A percentile compares a stretch with the other conserved stretches of the same genome.
These are phyloP conservation scores for Syncephalastrum contaminatum DNA, from an alignment of 371 early-diverging fungal species.

Conservation along the genomic window DNA sequence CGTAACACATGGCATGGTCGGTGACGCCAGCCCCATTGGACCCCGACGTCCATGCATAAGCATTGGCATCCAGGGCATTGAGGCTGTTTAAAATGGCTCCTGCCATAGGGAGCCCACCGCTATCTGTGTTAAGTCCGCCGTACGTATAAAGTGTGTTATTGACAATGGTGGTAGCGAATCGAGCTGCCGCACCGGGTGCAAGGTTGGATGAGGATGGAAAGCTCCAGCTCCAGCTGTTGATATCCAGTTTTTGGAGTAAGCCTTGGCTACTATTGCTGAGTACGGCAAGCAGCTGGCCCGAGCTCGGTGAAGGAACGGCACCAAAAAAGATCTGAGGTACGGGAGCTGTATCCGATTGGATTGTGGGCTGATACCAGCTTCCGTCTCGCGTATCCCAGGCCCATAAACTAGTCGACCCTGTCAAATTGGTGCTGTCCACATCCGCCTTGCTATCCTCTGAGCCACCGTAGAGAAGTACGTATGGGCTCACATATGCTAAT, in stretches of 20 bases:
- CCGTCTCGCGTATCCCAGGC: conserved; percentile 23
- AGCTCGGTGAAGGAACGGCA: conserved; percentile 16
- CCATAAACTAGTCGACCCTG: conserved; percentile 19
- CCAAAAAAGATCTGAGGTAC: conserved; percentile 16
- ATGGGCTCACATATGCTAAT: conserved; percentile 12
- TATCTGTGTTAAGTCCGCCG: conserved; percentile 18
- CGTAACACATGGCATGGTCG: conserved; percentile 22
- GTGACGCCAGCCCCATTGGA: conserved; percentile 20
- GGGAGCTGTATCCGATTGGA: conserved; percentile 3
- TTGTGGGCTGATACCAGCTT: conserved; percentile 22
- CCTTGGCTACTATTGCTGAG: conserved; percentile 16
- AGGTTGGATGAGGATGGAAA: conserved; percentile 17
- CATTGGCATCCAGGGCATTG: conserved; percentile 18
- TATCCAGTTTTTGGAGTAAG: conserved; percentile 19
- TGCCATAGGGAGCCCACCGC: conserved; percentile 9
- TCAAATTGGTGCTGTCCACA: conserved; percentile 6
- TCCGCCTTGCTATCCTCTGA: conserved; percentile 7
- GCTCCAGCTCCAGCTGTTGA: conserved; percentile 22
- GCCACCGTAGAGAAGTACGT: too few relatives aligned
- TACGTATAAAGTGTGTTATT: conserved; percentile 22
- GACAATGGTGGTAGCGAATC: conserved; percentile 13
- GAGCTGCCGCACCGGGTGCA: conserved; percentile 13
- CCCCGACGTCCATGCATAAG: conserved; percentile 15
- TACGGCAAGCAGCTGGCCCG: conserved; percentile 21
- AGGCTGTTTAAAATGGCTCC: conserved; percentile 16